phyloP scores from a whole-genome alignment of 768 basidiomycete genomes.

The Terana coerulea region DNA sequence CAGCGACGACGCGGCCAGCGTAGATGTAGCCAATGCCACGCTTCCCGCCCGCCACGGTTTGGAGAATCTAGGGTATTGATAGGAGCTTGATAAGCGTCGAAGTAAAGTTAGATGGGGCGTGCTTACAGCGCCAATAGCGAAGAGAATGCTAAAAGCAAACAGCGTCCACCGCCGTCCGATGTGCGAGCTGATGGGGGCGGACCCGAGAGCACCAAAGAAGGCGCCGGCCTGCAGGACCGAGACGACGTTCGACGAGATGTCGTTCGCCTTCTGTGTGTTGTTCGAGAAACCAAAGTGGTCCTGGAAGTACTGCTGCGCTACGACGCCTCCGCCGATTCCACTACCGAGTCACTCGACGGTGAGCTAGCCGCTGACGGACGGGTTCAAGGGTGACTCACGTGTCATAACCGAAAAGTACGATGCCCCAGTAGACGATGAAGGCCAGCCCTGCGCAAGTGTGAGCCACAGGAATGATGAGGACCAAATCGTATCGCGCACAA shows the following conservation, averaged over 20 bases:
- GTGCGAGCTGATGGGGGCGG: slow-evolving; percentile 63
- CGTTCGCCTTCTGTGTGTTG: slow-evolving; percentile 38
- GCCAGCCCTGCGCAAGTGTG: slow-evolving; percentile 51
- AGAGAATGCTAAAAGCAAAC: slow-evolving; percentile 57
- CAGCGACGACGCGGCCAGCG: slow-evolving; percentile 74
- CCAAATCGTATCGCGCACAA: slow-evolving; percentile 7
- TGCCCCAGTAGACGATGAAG: slow-evolving; percentile 74
- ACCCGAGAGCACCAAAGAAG: slow-evolving; percentile 81
- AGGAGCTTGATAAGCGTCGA: not conserved
- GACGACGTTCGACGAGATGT: slow-evolving; percentile 78
- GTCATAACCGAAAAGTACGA: slow-evolving; percentile 81
- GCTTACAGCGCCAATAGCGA: slow-evolving; percentile 68
- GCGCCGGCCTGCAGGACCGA: slow-evolving; percentile 85
- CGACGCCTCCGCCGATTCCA: slow-evolving; percentile 68
- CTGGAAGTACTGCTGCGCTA: slow-evolving; percentile 58
- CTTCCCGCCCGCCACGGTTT: slow-evolving; percentile 57
- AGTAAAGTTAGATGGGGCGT: too few relatives aligned
- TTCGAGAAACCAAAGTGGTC: slow-evolving; percentile 53
- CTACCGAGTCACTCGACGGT: slow-evolving; percentile 29
- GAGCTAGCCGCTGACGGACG: not conserved
- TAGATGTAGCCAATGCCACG: slow-evolving; percentile 70
- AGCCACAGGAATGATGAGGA: not conserved
- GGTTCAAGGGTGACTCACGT: slow-evolving; percentile 39
- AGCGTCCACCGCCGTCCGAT: slow-evolving; percentile 68
- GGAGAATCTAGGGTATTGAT: slow-evolving; percentile 48